phyloP scores from a whole-genome alignment of 805 yeast genomes.

The Hanseniaspora thailandica region DNA sequence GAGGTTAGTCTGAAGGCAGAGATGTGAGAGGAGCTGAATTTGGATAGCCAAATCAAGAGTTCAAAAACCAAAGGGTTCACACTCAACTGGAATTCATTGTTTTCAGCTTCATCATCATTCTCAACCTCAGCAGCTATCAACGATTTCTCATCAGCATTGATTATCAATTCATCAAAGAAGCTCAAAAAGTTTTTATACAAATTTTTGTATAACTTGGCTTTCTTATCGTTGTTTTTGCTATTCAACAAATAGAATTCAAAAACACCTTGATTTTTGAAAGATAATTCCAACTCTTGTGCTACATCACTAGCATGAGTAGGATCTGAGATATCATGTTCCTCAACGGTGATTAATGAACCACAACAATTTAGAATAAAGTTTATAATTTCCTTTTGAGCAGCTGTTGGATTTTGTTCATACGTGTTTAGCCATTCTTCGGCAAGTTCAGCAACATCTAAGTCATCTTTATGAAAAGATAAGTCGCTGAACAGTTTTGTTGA shows the following conservation, averaged over 20 bases:
- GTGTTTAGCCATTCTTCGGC: conserved; percentile 49
- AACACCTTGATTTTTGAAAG: conserved; percentile 45
- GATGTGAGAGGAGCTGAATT: conserved; percentile 55
- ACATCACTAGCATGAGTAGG: conserved; percentile 63
- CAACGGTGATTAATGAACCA: conserved; percentile 58
- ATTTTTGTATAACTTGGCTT: conserved; percentile 29
- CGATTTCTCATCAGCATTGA: conserved; percentile 50
- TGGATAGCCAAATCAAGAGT: conserved; percentile 61
- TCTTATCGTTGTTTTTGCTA: conserved; percentile 36
- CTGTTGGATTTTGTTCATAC: conserved; percentile 34
- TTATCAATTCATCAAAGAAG: conserved; percentile 44
- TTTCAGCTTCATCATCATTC: conserved; percentile 25
- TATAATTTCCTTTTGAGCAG: conserved; percentile 49
- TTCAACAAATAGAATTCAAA: conserved; percentile 62
- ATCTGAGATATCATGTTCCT: conserved; percentile 63
- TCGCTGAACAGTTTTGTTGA: conserved; percentile 43
- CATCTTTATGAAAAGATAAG: conserved; percentile 35
- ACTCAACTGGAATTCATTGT: conserved; percentile 26
- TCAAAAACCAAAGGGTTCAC: conserved; percentile 29
- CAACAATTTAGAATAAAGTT: conserved; percentile 59
- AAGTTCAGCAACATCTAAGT: conserved; percentile 39
- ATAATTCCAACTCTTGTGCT: conserved; percentile 54
- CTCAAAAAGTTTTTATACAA: conserved; percentile 44
- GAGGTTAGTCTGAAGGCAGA: conserved; percentile 63
- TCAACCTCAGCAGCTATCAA: conserved; percentile 35